A percentile compares a stretch with the other conserved stretches of the same genome.
Evolutionary conservation across 805 yeast genomes (phyloP).

Genomic region (Yamadazyma laniorum): DNA sequence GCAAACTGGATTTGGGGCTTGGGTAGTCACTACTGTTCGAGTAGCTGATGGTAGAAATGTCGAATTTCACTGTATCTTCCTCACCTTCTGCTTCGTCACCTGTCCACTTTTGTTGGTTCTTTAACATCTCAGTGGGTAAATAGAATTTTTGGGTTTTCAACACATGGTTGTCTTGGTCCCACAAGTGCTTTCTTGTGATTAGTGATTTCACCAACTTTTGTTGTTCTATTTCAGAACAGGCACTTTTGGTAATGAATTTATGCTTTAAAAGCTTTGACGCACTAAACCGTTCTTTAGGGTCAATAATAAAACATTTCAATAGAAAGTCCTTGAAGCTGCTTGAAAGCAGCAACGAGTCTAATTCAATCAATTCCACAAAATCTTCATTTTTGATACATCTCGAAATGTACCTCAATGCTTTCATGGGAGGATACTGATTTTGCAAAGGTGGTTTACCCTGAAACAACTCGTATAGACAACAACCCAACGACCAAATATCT

Average conservation of each 20-base stretch:
- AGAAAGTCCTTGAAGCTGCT: slow-evolving; percentile 30
- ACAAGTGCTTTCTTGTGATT: slow-evolving; percentile 33
- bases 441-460: slow-evolving; percentile 70
- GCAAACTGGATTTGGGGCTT: slow-evolving; percentile 15
- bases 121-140: slow-evolving; percentile 35
- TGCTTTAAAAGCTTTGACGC: slow-evolving; percentile 35
- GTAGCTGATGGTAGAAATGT: slow-evolving; percentile 30
- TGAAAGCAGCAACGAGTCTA: slow-evolving; percentile 23
- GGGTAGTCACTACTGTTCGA: slow-evolving; percentile 10
- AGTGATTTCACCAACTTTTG: slow-evolving; percentile 25
- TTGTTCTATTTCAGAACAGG: slow-evolving; percentile 7
- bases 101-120: slow-evolving; percentile 33
- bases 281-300: slow-evolving; percentile 29
- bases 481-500: slow-evolving; percentile 79
- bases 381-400: slow-evolving; percentile 29
- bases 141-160: slow-evolving; percentile 30
- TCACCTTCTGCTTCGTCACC: slow-evolving; percentile 6
- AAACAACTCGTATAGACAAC: slow-evolving; percentile 72
- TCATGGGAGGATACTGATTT: slow-evolving; percentile 39
- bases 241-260: slow-evolving; percentile 26
- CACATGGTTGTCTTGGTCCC: slow-evolving; percentile 41
- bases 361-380: slow-evolving; percentile 28
- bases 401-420: slow-evolving; percentile 40
- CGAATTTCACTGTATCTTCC: slow-evolving; percentile 28
- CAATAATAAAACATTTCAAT: slow-evolving; percentile 31